Base-by-base conservation (phyloP, 345 rosid genomes). In the Angophora floribunda region DNA sequence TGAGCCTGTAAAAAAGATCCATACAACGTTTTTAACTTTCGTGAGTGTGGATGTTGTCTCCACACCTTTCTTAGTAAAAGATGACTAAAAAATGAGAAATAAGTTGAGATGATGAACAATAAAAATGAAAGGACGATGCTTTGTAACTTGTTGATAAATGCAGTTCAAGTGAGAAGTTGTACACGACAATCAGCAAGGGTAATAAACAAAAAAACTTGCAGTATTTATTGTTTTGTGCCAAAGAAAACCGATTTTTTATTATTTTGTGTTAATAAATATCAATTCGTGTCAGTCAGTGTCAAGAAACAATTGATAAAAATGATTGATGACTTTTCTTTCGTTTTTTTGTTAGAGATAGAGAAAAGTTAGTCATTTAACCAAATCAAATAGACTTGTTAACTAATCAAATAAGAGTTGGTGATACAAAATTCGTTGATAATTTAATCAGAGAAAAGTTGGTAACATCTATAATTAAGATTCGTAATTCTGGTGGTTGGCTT, bases 1-100 rank as follows among this genome's bases (percentile, higher is more conserved):
- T 90, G 87, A 90, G 84, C 90, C 96, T 96, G 92, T 10, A 89
- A 88, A 57, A n/a, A 26, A 79, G 59, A 19, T 53, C 59, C 24
- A 41, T 51, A 47, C 28, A 51, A 52, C 17, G 22, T 36, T 36
- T 70, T 36, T 70, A 36, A 70, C 26, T 70, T 70, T 19, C 26
- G 13, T 36, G 82, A 2, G 82, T 9, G 47, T 32, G 3, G 13
- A 17, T 36, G 82, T 3, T 17, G 82, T 70, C 26, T 24, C 21
- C 7, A 4, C 17, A 36, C 82, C 14, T 70, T 70, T 70, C 47
- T 36, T 70, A 36, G 4, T 36, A 36, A 41, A 9, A 36, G 47
- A 22, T 53, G 7, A 53, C 17, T 16, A 4, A 36, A 4, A 17
- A 4, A 9, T 17, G 7, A 21, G 59, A 53, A 36, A 70, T 36